Conservation (phyloP, 78 protist species). For the Dictyostelium discoideum region DNA sequence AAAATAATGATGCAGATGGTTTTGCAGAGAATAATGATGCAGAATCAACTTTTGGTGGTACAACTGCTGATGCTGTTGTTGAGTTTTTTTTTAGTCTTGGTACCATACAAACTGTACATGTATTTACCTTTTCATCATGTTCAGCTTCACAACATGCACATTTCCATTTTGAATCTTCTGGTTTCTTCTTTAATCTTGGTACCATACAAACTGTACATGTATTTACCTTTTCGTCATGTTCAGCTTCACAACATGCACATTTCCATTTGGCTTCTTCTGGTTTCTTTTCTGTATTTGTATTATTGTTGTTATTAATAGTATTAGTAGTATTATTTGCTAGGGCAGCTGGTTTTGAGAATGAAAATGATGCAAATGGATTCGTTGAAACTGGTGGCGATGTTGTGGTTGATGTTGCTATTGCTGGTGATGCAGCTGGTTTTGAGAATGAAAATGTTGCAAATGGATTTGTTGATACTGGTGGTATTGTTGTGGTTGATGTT, state of each 20-base stretch:
- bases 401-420: background rate
- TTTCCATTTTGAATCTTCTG: background rate
- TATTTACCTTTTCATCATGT: background rate
- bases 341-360: background rate
- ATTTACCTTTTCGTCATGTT: background rate
- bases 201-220: conserved; percentile 15
- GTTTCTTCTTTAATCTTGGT: background rate
- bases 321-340: background rate
- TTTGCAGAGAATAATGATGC: background rate
- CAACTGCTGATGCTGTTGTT: background rate
- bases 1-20: background rate
- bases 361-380: conserved; percentile 10
- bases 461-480: background rate
- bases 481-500: background rate
- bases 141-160: conserved; percentile 23
- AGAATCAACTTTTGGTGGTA: background rate
- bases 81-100: background rate
- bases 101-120: conserved; percentile 30
- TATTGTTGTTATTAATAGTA: background rate
- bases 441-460: conserved; percentile 7
- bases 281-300: conserved; percentile 8
- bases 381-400: background rate
- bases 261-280: background rate
- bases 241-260: conserved; percentile 23
- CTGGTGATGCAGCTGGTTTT: background rate